A percentile compares a stretch with the other conserved stretches of the same genome.
phyloP scores from a whole-genome alignment of 768 basidiomycete species.

The Daedalea quercina region DNA sequence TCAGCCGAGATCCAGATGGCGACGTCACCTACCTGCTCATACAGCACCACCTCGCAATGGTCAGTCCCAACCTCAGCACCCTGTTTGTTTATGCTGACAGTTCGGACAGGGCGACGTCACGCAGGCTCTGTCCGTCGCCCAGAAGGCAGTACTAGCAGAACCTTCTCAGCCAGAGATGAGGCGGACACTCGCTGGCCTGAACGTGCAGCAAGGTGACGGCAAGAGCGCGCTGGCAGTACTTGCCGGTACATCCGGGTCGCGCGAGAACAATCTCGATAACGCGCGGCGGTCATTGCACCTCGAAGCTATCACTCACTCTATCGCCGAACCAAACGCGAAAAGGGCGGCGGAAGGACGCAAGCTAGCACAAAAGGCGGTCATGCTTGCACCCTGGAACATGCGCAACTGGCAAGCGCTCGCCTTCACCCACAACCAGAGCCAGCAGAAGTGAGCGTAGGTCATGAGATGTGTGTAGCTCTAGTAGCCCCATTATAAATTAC shows the following conservation, averaged over 20 bases:
- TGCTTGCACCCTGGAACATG: slow-evolving; percentile 49
- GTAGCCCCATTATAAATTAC: slow-evolving; percentile 1
- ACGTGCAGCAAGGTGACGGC: slow-evolving; percentile 40
- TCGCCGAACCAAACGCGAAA: slow-evolving; percentile 22
- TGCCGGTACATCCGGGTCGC: slow-evolving; percentile 14
- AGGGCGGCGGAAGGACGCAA: slow-evolving; percentile 25
- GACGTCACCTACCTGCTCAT: slow-evolving; percentile 68
- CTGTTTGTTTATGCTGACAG: neutral
- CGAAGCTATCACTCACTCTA: slow-evolving; percentile 32
- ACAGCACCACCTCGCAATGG: slow-evolving; percentile 70
- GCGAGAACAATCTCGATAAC: slow-evolving; percentile 28
- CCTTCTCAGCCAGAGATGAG: slow-evolving; percentile 46
- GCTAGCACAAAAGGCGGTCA: slow-evolving; percentile 56
- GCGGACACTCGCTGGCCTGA: slow-evolving; percentile 47
- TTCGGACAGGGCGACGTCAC: slow-evolving; percentile 36
- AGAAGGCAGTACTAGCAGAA: slow-evolving; percentile 50
- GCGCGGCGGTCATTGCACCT: slow-evolving; percentile 40
- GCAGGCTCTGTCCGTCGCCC: slow-evolving; percentile 45
- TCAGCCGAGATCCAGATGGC: slow-evolving; percentile 58
- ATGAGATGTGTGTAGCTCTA: neutral
- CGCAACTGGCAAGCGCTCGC: slow-evolving; percentile 54
- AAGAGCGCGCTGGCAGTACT: slow-evolving; percentile 43
- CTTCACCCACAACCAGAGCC: neutral
- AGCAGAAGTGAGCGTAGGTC: neutral
- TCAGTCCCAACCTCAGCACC: slow-evolving; percentile 23